These are phyloP conservation scores for Prunus yedoensis DNA, from an alignment of 331 rosid genomes.

Conservation along the genomic window DNA sequence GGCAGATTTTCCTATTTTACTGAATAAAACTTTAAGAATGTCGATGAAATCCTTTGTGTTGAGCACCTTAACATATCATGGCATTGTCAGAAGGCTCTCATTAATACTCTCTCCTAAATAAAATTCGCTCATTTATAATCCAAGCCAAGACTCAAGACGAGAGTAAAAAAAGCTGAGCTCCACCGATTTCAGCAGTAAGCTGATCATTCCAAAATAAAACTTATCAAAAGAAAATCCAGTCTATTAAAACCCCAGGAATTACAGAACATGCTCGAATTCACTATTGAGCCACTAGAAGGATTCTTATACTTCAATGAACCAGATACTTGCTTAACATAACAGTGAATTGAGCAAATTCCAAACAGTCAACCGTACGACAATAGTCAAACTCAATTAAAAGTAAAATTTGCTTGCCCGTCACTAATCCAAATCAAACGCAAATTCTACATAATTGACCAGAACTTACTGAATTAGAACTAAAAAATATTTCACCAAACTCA, in stretches of 20 bases:
- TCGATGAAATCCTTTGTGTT: neutral
- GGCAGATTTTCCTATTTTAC: neutral
- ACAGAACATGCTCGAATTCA: neutral
- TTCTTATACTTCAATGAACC: neutral
- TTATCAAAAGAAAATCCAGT: neutral
- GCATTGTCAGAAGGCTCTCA: neutral
- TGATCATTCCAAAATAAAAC: neutral
- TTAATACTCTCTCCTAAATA: neutral
- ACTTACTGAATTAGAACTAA: neutral
- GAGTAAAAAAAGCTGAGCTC: neutral
- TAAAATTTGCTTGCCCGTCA: neutral
- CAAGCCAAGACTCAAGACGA: neutral
- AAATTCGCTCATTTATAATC: neutral
- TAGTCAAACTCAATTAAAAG: slow-evolving; percentile 3
- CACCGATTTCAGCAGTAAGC: neutral
- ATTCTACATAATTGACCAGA: slow-evolving; percentile 15
- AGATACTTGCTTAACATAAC: neutral
- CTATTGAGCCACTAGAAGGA: neutral
- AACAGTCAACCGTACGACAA: slow-evolving; percentile 13
- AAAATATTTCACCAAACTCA: slow-evolving; percentile 36
- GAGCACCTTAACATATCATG: neutral
- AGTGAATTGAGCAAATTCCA: neutral
- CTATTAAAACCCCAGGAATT: neutral
- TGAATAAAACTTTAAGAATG: too few species aligned
- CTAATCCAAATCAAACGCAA: neutral